Percentiles rank a stretch among this genome's conserved stretches.
Evolutionary conservation across 2,329 filamentous ascomycete genomes (phyloP).

Genomic region (Stagonosporopsis cucurbitacearum): DNA sequence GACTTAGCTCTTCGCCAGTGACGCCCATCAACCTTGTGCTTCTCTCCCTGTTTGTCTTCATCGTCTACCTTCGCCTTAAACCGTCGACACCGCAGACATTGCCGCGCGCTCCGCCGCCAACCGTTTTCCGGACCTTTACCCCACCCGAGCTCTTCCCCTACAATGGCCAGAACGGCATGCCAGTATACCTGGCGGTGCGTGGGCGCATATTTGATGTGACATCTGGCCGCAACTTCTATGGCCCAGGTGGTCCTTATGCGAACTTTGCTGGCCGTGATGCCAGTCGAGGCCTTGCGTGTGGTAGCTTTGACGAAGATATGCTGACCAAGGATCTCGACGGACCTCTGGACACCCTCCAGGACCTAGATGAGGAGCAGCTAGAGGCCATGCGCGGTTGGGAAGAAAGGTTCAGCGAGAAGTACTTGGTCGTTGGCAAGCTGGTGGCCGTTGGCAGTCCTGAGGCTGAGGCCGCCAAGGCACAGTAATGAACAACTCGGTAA

Average conservation of each 20-base stretch:
- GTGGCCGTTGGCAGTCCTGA: conserved; percentile 68
- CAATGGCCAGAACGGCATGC: conserved; percentile 75
- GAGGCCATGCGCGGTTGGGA: conserved; percentile 91
- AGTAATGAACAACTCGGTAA: conserved; percentile 9
- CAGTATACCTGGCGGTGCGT: conserved; percentile 90
- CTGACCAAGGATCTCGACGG: conserved; percentile 82
- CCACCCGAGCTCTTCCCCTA: conserved; percentile 82
- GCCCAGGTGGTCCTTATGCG: conserved; percentile 90
- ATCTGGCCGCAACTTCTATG: conserved; percentile 89
- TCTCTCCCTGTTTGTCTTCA: conserved; percentile 62
- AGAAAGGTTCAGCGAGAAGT: conserved; percentile 91
- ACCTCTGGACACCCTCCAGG: conserved; percentile 77
- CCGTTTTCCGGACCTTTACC: conserved; percentile 87
- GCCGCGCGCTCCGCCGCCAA: conserved; percentile 67
- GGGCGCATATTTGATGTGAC: conserved; percentile 92
- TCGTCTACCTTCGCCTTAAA: conserved; percentile 66
- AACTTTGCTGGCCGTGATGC: conserved; percentile 97
- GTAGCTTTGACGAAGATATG: conserved; percentile 24
- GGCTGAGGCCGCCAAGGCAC: conserved; percentile 51
- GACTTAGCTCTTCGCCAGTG: conserved; percentile 59
- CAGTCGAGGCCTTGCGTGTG: conserved; percentile 70
- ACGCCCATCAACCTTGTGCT: conserved; percentile 69
- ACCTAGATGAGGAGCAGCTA: conserved; percentile 74
- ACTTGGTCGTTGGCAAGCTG: conserved; percentile 88
- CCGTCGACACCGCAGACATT: conserved; percentile 60